Base-by-base conservation (phyloP, 352 stramenopile genomes). In the Globisporangium heterothallicum region DNA sequence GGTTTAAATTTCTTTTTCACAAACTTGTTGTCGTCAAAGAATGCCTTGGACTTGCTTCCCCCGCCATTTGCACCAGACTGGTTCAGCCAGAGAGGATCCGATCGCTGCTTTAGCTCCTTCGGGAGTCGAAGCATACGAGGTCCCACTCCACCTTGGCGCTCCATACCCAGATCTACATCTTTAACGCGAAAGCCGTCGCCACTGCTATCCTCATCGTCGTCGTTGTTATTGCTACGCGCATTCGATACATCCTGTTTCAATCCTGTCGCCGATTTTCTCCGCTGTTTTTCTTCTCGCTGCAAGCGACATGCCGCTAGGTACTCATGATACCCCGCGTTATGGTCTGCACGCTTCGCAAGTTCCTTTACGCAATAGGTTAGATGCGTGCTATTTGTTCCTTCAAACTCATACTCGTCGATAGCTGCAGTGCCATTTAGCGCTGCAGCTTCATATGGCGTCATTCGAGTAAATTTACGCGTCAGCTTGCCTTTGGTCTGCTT, bases 1-100 rank as follows among this genome's bases (percentile, higher is more conserved):
- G 75, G 7, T 48, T 97, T 97, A 66, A 95, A 98, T 38, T 98
- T 98, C 52, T 89, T 89, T 59, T 92, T 90, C 27, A 97, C 70
- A 24, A 97, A 74, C 56, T 92, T 94, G 43, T 92, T 87, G 13
- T 94, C 87, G 44, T 97, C 83, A 29, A 93, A 87, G 34, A 83
- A 67, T 0, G 58, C 22, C 25, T 82, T 85, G 1, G 63, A 58
- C 13, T 78, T 81, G 22, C 49, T 63, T 0, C 58, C 59, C 10
- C 48, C 34, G 12, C 45, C 55, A 25, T 50, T 49, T 3, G 3
- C 51, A 16, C 47, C 63, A 3, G 66, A 51, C 16, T 70, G 63
- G 12, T 51, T 59, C 4, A 87, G 56, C 81, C 82, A 97, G 2
- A 96, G 68, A 0, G 78, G 77, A 16, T 96, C 87, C 0, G 38